A percentile compares a stretch with the other conserved stretches of the same genome.
These are phyloP conservation scores for Acanthamoeba sp. DNA, from an alignment of 208 protist genomes.

Conservation along the genomic window DNA sequence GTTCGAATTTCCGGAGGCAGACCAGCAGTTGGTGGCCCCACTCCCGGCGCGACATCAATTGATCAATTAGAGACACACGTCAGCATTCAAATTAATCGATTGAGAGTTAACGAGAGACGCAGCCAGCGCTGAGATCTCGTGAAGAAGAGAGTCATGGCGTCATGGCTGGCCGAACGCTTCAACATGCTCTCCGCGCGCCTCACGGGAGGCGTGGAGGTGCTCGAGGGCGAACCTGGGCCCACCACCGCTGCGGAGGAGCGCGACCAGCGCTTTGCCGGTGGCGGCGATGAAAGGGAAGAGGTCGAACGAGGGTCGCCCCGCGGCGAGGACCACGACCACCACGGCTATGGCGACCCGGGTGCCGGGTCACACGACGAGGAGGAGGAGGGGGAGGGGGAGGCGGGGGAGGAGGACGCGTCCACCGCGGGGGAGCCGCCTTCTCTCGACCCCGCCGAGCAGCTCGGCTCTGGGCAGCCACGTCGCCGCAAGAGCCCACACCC, in stretches of 20 bases:
- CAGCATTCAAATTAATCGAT: no score
- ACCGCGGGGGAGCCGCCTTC: neutral
- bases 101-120: neutral
- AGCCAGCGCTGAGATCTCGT: neutral
- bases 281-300: neutral
- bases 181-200: neutral
- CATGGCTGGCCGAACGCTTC: neutral
- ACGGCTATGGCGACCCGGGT: neutral
- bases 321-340: no score
- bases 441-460: neutral
- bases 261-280: neutral
- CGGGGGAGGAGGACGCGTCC: neutral
- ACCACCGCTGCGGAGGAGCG: neutral
- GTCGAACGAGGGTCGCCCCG: neutral
- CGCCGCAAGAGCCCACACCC: conserved; percentile 46
- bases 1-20: neutral
- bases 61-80: no score
- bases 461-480: neutral
- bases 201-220: neutral
- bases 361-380: no score
- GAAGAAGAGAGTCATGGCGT: neutral
- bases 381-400: no score
- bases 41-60: no score
- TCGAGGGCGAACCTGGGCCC: neutral
- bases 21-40: neutral